phyloP scores from a whole-genome alignment of 768 basidiomycete species.

The Mycena galericulata region DNA sequence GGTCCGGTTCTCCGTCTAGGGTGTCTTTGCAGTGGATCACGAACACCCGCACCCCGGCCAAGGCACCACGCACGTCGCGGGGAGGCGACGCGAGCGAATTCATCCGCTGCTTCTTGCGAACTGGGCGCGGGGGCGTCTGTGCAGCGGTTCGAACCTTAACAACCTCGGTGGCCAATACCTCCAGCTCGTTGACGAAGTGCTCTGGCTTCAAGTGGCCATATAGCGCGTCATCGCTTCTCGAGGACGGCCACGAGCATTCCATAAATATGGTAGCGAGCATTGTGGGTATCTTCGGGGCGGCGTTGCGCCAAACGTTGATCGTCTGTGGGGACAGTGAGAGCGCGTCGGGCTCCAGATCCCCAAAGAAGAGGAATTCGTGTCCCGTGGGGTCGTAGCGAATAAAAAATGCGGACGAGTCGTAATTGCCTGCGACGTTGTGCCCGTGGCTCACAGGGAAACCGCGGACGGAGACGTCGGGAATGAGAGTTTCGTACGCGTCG shows the following conservation, averaged over 20 bases:
- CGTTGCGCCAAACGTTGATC: conserved; percentile 81
- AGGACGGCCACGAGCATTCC: conserved; percentile 91
- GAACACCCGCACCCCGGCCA: conserved; percentile 76
- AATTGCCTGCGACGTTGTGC: conserved; percentile 62
- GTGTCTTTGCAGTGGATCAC: conserved; percentile 92
- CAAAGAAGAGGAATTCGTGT: conserved; percentile 91
- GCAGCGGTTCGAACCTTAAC: conserved; percentile 53
- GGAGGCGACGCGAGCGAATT: conserved; percentile 51
- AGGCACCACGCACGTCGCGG: conserved; percentile 61
- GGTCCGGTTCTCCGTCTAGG: conserved; percentile 58
- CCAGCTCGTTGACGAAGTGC: conserved; percentile 82
- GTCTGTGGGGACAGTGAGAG: conserved; percentile 71
- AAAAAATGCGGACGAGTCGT: conserved; percentile 90
- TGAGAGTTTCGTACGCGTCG: conserved; percentile 63
- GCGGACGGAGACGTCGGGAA: conserved; percentile 69
- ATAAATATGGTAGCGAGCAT: conserved; percentile 87
- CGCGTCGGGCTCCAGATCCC: conserved; percentile 91
- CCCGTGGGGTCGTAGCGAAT: conserved; percentile 71
- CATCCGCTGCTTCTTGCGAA: conserved; percentile 53
- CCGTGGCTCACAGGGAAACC: conserved; percentile 83
- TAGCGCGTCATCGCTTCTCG: conserved; percentile 72
- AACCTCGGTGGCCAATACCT: conserved; percentile 76
- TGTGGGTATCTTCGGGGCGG: conserved; percentile 80
- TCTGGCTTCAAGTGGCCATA: conserved; percentile 91
- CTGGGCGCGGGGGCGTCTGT: conserved; percentile 41